A percentile compares a stretch with the other conserved stretches of the same genome.
Evolutionary conservation across 805 yeast species (phyloP).

Genomic region (Candida ipomoeae): DNA sequence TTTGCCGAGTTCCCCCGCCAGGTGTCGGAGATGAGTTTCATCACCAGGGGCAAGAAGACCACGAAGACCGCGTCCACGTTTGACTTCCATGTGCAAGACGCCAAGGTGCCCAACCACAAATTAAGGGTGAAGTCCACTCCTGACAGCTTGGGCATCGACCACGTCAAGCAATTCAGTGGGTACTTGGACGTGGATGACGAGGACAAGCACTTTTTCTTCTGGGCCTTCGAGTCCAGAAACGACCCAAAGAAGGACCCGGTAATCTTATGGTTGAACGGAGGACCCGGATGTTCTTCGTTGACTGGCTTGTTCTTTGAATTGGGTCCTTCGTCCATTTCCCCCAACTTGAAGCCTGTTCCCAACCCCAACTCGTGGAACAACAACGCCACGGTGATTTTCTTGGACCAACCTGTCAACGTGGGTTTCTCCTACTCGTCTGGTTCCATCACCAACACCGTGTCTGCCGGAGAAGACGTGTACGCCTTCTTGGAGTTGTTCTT

Average conservation of each 20-base stretch:
- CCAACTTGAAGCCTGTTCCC: conserved; percentile 61
- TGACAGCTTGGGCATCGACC: conserved; percentile 63
- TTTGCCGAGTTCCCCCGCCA: conserved; percentile 56
- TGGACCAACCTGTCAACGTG: conserved; percentile 92
- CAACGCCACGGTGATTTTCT: conserved; percentile 83
- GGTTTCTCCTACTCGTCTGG: conserved; percentile 82
- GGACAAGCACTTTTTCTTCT: conserved; percentile 88
- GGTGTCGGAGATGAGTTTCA: conserved; percentile 45
- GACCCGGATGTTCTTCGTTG: conserved; percentile 92
- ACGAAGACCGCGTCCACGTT: conserved; percentile 17
- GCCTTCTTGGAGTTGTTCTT: conserved; percentile 81
- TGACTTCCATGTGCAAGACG: conserved; percentile 38
- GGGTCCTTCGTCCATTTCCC: conserved; percentile 78
- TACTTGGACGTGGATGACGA: conserved; percentile 76
- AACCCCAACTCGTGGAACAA: conserved; percentile 90
- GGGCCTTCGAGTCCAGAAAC: conserved; percentile 81
- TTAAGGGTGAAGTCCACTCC: conserved; percentile 20
- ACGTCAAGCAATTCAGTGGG: conserved; percentile 79
- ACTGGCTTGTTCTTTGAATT: conserved; percentile 88
- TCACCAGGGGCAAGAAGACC: conserved; percentile 46
- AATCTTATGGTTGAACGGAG: conserved; percentile 90
- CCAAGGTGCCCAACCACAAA: conserved; percentile 34
- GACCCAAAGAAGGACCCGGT: conserved; percentile 79
- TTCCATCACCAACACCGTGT: conserved; percentile 61
- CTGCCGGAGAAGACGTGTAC: conserved; percentile 86